Evolutionary conservation across 306 rosid genomes (phyloP).

Genomic region (Gastrolobium villosum): DNA sequence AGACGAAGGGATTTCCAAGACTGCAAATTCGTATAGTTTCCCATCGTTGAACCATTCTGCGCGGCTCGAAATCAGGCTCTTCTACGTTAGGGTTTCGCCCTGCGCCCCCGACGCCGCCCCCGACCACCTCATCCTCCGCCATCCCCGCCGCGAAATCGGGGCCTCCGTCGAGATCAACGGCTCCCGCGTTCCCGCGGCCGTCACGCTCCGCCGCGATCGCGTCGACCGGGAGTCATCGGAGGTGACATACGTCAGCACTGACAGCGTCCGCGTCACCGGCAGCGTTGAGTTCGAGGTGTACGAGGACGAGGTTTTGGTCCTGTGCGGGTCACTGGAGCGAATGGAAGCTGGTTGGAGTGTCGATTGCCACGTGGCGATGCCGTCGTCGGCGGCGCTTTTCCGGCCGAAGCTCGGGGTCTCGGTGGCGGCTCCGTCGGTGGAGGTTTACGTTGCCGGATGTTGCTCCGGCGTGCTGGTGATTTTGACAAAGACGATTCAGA

Average conservation of each 20-base stretch:
- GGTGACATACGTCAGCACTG: constrained; percentile 92
- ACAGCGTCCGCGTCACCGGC: constrained; percentile 71
- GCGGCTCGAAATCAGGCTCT: constrained; percentile 70
- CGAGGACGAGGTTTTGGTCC: constrained; percentile 74
- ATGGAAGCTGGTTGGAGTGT: constrained; percentile 74
- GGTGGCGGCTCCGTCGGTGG: constrained; percentile 63
- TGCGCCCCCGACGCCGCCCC: no score
- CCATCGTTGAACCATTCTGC: constrained; percentile 60
- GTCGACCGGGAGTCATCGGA: constrained; percentile 74
- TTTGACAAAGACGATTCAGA: constrained; percentile 71
- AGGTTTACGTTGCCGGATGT: constrained; percentile 88
- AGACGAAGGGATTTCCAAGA: constrained; percentile 56
- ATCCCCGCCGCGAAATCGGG: constrained; percentile 71
- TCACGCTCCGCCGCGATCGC: constrained; percentile 77
- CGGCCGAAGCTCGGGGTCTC: constrained; percentile 78
- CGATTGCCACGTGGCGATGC: constrained; percentile 77
- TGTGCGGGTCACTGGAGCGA: constrained; percentile 83
- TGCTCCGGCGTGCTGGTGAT: constrained; percentile 86
- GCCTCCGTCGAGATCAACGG: constrained; percentile 76
- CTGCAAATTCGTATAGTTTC: constrained; percentile 29
- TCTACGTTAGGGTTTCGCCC: constrained; percentile 77
- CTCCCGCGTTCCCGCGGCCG: constrained; percentile 56
- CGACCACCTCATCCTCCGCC: constrained; percentile 66
- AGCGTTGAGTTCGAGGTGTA: constrained; percentile 82
- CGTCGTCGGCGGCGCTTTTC: constrained; percentile 69